A percentile compares a stretch with the other conserved stretches of the same genome.
phyloP scores from a whole-genome alignment of 2,329 filamentous ascomycete genomes.

The Botryosphaeria dothidea region DNA sequence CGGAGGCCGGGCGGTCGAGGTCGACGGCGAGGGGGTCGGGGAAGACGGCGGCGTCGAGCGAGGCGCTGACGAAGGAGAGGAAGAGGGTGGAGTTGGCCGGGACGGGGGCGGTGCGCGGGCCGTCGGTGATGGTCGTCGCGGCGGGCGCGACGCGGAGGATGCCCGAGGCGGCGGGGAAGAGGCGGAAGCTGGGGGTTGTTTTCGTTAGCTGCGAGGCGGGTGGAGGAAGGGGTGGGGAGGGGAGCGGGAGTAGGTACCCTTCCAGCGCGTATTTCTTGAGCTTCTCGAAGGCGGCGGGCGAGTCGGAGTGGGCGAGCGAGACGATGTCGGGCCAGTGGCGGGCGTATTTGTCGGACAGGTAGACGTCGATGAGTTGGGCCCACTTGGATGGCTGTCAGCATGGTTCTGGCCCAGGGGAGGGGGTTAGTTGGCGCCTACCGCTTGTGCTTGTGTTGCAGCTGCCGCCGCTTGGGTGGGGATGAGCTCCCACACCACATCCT shows the following conservation, averaged over 20 bases:
- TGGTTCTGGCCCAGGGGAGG: not conserved
- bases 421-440: constrained; percentile 1
- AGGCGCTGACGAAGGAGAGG: constrained; percentile 25
- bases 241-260: not conserved
- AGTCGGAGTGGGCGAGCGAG: constrained; percentile 6
- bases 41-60: constrained; percentile 35
- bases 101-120: not conserved
- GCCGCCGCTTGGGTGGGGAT: constrained; percentile 16
- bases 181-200: not conserved
- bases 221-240: not conserved
- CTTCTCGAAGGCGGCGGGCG: constrained; percentile 9
- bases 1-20: constrained; percentile 31
- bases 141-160: constrained; percentile 12
- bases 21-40: constrained; percentile 30
- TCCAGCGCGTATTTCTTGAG: constrained; percentile 21
- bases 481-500: constrained; percentile 20
- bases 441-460: constrained; percentile 14
- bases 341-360: constrained; percentile 20
- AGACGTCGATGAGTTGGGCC: constrained; percentile 22
- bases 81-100: constrained; percentile 18
- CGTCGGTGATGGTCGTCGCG: not conserved
- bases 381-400: constrained; percentile 3
- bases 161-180: constrained; percentile 14
- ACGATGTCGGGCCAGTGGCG: constrained; percentile 22
- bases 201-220: not conserved